Evolutionary conservation across 352 stramenopile species (phyloP).

Genomic region (Pythium plurisporium): DNA sequence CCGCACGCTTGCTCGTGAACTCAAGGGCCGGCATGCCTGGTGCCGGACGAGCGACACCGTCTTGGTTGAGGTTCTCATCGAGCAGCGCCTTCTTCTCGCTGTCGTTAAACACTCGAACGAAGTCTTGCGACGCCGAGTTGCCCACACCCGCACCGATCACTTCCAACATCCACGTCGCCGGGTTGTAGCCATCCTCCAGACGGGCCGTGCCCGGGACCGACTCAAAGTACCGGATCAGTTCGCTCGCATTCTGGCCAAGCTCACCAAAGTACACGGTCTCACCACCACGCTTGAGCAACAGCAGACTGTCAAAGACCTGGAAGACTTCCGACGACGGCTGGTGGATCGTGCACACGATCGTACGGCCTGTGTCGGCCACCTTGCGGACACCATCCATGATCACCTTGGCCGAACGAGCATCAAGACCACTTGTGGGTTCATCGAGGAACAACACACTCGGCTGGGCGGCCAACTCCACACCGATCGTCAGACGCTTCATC

Average conservation of each 20-base stretch:
- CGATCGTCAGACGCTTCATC: slow-evolving; percentile 76
- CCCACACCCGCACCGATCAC: slow-evolving; percentile 53
- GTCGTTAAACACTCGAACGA: slow-evolving; percentile 30
- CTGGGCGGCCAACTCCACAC: slow-evolving; percentile 88
- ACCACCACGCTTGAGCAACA: slow-evolving; percentile 76
- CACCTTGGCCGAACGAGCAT: slow-evolving; percentile 80
- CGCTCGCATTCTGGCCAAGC: slow-evolving; percentile 25
- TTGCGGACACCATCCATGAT: slow-evolving; percentile 88
- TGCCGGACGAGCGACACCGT: slow-evolving; percentile 32
- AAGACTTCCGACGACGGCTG: slow-evolving; percentile 89
- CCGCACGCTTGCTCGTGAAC: slow-evolving; percentile 26
- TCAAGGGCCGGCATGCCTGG: slow-evolving; percentile 17
- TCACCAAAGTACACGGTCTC: slow-evolving; percentile 57
- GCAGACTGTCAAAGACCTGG: slow-evolving; percentile 83
- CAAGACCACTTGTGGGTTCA: slow-evolving; percentile 88
- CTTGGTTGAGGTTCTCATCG: slow-evolving; percentile 21
- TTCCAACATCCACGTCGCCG: slow-evolving; percentile 68
- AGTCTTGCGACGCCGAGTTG: too few species aligned
- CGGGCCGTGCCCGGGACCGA: slow-evolving; percentile 49
- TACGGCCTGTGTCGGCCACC: slow-evolving; percentile 75
- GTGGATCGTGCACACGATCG: slow-evolving; percentile 87
- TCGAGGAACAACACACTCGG: slow-evolving; percentile 88
- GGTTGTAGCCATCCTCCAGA: slow-evolving; percentile 66
- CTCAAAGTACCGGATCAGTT: slow-evolving; percentile 56
- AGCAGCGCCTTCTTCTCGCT: slow-evolving; percentile 26